A percentile compares a stretch with the other conserved stretches of the same genome.
Conservation (phyloP, 129 eudicot genomes). For the Calendula officinalis region DNA sequence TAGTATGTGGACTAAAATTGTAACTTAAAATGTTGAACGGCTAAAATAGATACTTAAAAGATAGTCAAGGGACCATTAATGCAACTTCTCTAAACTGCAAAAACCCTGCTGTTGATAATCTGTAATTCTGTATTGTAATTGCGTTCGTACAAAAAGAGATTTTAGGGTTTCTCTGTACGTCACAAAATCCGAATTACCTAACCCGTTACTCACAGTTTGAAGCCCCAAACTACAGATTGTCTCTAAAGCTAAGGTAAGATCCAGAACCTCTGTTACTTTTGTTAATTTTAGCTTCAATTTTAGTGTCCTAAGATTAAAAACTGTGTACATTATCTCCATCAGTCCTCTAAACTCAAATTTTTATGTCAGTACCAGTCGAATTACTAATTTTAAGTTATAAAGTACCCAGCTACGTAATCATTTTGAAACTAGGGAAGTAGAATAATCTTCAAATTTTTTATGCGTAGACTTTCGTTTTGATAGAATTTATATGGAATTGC, state of each 20-base stretch:
- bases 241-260: slow-evolving; percentile 17
- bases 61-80: slow-evolving; percentile 5
- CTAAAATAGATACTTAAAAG: too few relatives aligned
- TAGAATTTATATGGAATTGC: background rate
- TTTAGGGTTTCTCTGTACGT: slow-evolving; percentile 31
- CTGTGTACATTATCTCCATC: background rate
- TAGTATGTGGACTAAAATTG: background rate
- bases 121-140: background rate
- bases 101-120: slow-evolving; percentile 37
- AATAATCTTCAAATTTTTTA: too few relatives aligned
- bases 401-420: too few relatives aligned
- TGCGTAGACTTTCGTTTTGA: too few relatives aligned
- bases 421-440: too few relatives aligned
- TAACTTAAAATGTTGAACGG: too few relatives aligned
- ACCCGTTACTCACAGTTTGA: background rate
- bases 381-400: too few relatives aligned
- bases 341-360: background rate
- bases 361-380: too few relatives aligned
- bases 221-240: slow-evolving; percentile 12
- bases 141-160: too few relatives aligned
- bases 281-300: background rate
- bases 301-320: background rate
- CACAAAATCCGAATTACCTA: background rate
- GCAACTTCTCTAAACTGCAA: slow-evolving; percentile 13
- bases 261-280: slow-evolving; percentile 21